Base-by-base conservation (phyloP, 2,329 filamentous ascomycete species). In the Seiridium unicorne region DNA sequence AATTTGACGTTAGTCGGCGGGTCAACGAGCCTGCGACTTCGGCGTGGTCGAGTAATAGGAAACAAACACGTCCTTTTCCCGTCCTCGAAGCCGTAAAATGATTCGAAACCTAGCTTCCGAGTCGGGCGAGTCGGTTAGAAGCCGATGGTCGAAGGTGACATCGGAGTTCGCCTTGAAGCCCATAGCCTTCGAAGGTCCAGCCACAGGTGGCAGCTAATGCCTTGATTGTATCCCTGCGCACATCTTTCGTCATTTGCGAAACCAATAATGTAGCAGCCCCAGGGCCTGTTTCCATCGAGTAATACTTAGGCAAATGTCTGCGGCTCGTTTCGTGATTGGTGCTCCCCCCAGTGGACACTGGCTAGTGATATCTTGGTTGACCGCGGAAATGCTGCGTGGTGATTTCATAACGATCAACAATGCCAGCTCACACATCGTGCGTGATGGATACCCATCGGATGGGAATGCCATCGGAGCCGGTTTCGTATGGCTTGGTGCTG, bases 391-490 rank as follows among this genome's bases (percentile, higher is more conserved):
- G 36, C 36, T 36, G 49, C n/a, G 13, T 9, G 18, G 18, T 40
- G 53, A 55, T 18, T 31, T 38, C 11, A 32, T 53, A 53, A 3
- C 34, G 35, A 7, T 53, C 35, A n/a, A 11, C 32, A 35, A 34
- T 32, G 49, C 35, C 34, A 35, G n/a, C 35, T 53, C 49, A 53
- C 32, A 53, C 35, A 40, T 64, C 66, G 57, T 69, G 67, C 18
- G 63, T 61, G 57, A 73, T 64, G 8, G 82, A 72, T 61, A 85
- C 77, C 86, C 86, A 89, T 66, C 86, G 77, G 26, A 78, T 75
- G 26, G 86, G 86, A 40, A 89, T 80, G 35, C 86, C 86, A 62
- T 86, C 81, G 42, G 79, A 66, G 44, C 83, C 79, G 62, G 88
- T 79, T 61, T 82, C 81, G 72, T 88, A 88, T 9, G 80, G 77